Percentiles rank a stretch among this genome's conserved stretches.
Evolutionary conservation across 1,139 yeast genomes (phyloP).

Genomic region (Pichia sp.): DNA sequence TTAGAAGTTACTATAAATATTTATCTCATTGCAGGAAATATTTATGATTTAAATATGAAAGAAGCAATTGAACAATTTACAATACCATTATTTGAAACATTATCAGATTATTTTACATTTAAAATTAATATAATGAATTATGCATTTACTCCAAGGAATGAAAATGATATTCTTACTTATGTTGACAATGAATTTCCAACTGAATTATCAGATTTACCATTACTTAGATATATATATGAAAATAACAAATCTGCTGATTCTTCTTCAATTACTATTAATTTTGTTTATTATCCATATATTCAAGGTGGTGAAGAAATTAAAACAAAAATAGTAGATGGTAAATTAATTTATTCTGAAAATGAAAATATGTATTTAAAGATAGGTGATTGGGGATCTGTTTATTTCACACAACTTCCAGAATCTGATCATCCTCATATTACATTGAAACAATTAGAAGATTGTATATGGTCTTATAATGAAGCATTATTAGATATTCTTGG

Average conservation of each 20-base stretch:
- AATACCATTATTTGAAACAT: conserved; percentile 37
- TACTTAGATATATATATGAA: conserved; percentile 16
- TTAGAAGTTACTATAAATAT: conserved; percentile 46
- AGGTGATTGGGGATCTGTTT: conserved; percentile 22
- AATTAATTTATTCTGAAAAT: conserved; percentile 13
- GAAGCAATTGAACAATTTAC: conserved; percentile 39
- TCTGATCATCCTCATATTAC: not conserved
- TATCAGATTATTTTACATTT: conserved; percentile 51
- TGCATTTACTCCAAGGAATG: not conserved
- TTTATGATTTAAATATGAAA: conserved; percentile 50
- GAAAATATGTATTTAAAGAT: conserved; percentile 20
- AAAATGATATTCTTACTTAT: not conserved
- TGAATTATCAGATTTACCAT: conserved; percentile 20
- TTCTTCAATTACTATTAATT: conserved; percentile 12
- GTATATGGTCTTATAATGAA: conserved; percentile 23
- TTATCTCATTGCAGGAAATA: conserved; percentile 48
- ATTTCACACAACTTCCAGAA: conserved; percentile 19
- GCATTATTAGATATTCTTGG: conserved; percentile 18
- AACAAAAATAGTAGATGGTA: conserved; percentile 13
- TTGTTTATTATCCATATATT: conserved; percentile 23
- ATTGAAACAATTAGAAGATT: conserved; percentile 16
- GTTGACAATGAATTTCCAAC: conserved; percentile 21
- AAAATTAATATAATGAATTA: conserved; percentile 41
- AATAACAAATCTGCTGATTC: not conserved
- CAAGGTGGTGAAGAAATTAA: conserved; percentile 17